Percentiles rank a stretch among this genome's conserved stretches.
Evolutionary conservation across 2,329 filamentous ascomycete genomes (phyloP).

Genomic region (Fusarium torulosum): DNA sequence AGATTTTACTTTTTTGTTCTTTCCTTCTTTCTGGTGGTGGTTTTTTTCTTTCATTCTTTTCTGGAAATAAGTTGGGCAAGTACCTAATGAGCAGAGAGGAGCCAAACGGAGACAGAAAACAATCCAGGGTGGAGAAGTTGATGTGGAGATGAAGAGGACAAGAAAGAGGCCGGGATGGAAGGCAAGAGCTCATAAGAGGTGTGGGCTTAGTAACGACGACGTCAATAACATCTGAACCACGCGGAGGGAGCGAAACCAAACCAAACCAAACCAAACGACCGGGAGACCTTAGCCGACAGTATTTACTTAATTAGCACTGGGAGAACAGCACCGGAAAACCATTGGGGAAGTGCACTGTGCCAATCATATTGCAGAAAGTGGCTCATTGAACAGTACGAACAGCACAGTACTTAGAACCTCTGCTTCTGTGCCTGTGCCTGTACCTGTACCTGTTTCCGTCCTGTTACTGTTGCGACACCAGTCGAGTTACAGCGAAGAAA

Average conservation of each 20-base stretch:
- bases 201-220: constrained; percentile 32
- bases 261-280: constrained; percentile 35
- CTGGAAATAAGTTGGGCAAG: constrained; percentile 16
- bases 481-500: constrained; percentile 12
- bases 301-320: not conserved
- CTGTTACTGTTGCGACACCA: constrained; percentile 7
- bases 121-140: constrained; percentile 35
- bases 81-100: constrained; percentile 28
- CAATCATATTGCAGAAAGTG: not conserved
- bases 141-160: constrained; percentile 39
- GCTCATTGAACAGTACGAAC: not conserved
- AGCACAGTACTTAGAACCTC: not conserved
- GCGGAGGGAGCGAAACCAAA: constrained; percentile 40
- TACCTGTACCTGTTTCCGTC: constrained; percentile 1
- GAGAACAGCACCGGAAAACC: constrained; percentile 4
- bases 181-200: constrained; percentile 15
- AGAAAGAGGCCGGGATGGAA: constrained; percentile 30
- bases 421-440: not conserved
- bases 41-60: not conserved
- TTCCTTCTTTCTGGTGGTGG: constrained; percentile 11
- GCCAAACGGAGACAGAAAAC: constrained; percentile 31
- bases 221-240: constrained; percentile 33
- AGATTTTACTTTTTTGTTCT: constrained; percentile 14
- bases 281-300: constrained; percentile 16
- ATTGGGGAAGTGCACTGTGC: not conserved